These are phyloP conservation scores for Blastocladiella emersonii DNA, from an alignment of 371 early-diverging fungal genomes.

Conservation along the genomic window DNA sequence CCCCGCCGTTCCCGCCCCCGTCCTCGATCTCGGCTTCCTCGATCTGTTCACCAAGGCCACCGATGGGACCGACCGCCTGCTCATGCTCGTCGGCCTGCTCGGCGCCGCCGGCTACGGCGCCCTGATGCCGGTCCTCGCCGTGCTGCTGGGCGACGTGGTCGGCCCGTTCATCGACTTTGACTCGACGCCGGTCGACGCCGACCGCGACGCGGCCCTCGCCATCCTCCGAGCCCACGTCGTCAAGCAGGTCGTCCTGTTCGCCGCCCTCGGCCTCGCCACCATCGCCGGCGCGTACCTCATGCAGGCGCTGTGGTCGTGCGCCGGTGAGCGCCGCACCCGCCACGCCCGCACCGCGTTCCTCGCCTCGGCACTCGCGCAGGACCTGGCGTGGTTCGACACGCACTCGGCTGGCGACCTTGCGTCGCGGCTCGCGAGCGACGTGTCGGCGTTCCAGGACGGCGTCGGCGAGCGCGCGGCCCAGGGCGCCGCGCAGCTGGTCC, in stretches of 20 bases:
- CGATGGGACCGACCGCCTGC: too few species aligned
- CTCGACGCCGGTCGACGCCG: too few species aligned
- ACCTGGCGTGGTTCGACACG: constrained; percentile 81
- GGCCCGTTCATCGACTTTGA: neutral
- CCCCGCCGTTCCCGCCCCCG: too few species aligned
- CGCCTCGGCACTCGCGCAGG: constrained; percentile 68
- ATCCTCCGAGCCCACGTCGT: too few species aligned
- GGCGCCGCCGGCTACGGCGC: too few species aligned
- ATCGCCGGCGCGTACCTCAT: constrained; percentile 28
- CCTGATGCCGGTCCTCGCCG: neutral
- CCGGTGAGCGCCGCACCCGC: constrained; percentile 31
- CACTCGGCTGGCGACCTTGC: constrained; percentile 27
- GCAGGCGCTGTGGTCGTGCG: constrained; percentile 30
- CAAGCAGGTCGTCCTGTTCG: constrained; percentile 2
- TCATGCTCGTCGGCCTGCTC: too few species aligned
- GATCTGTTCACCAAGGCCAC: too few species aligned
- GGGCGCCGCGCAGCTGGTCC: constrained; percentile 41
- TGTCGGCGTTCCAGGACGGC: constrained; percentile 65
- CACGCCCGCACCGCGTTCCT: constrained; percentile 53
- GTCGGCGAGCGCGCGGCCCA: constrained; percentile 71
- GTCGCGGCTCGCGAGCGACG: constrained; percentile 51
- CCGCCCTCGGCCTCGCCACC: too few species aligned
- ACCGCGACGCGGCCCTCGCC: too few species aligned
- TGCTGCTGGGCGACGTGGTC: neutral
- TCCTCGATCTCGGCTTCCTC: too few species aligned